Base-by-base conservation (phyloP, 2,329 filamentous ascomycete species). In the Epichloe coenophiala region DNA sequence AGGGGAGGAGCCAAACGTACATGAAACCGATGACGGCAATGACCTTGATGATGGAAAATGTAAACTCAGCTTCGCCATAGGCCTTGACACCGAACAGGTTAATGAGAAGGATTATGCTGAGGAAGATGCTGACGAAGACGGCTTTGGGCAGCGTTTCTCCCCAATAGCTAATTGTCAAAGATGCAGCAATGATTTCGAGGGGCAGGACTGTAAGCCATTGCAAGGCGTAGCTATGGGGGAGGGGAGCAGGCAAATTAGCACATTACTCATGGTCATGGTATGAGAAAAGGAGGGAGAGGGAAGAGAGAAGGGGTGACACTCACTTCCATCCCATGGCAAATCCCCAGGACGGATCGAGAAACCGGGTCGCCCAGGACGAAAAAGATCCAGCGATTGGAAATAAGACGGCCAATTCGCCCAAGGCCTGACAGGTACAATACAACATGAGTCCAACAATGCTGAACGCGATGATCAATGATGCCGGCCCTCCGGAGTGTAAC, bases 311-410 rank as follows among this genome's bases (percentile, higher is more conserved):
- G 7, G 8, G 17, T 8, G 11, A 19, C 27, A 74, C 80, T 66
- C 65, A 86, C 76, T 94, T 95, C 88, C 88, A 95, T 15, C 88
- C 89, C 86, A 95, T 94, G 45, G 88, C 87, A 62, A 95, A 95
- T 0, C 89, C 89, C 88, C 88, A 95, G 0, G 90, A 90, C 1
- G 90, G 91, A 61, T 96, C 89, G 17, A 97, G 68, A 61, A 97
- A 96, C 17, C 91, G 81, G 33, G 88, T 95, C 17, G 90, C 93
- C 69, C 90, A 96, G 7, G 88, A 83, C 1, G 88, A 88, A 63
- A 96, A 97, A 3, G 89, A 94, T 51, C 91, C 91, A 21, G 90
- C 86, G 23, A 96, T 85, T 3, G 91, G 91, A 59, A 91, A 96
- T 12, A 89, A 70, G 17, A 96, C 89, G 15, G 90, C 88, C 67